Conservation (phyloP, 306 rosid genomes). For the Geum urbanum region DNA sequence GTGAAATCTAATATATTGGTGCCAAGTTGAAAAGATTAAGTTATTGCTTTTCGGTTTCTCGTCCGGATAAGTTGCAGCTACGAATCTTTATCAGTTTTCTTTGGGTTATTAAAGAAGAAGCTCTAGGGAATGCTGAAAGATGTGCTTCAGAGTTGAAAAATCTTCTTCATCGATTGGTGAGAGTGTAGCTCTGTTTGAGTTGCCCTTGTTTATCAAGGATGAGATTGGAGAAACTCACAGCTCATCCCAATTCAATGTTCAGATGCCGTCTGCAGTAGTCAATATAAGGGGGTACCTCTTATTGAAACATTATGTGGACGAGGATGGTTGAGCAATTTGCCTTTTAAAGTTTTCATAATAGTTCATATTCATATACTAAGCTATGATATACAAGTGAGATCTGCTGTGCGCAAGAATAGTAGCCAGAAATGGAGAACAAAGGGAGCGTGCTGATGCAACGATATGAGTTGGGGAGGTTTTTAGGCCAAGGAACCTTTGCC, state of each 20-base stretch:
- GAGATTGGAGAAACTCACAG: constrained; percentile 40
- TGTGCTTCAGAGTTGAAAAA: constrained; percentile 59
- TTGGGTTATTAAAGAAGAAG: constrained; percentile 37
- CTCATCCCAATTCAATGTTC: constrained; percentile 28
- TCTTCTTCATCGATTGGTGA: constrained; percentile 40
- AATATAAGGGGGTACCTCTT: constrained; percentile 30
- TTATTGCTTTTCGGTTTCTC: constrained; percentile 21
- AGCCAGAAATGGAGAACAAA: constrained; percentile 55
- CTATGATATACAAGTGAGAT: constrained; percentile 26
- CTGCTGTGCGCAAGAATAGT: constrained; percentile 20
- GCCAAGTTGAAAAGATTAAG: constrained; percentile 22
- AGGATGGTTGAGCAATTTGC: constrained; percentile 59
- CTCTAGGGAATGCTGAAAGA: constrained; percentile 91
- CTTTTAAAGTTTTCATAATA: constrained; percentile 22
- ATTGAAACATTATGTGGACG: constrained; percentile 47
- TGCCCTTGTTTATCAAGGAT: constrained; percentile 37
- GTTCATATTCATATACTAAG: constrained; percentile 25
- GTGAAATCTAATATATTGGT: constrained; percentile 18
- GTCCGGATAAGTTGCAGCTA: constrained; percentile 9
- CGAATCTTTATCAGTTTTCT: constrained; percentile 22
- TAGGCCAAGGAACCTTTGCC: constrained; percentile 99
- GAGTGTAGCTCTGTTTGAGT: constrained; percentile 40
- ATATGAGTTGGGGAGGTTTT: constrained; percentile 68
- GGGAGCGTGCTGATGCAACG: constrained; percentile 74
- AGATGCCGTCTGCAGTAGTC: constrained; percentile 31